Percentiles rank a stretch among this genome's conserved stretches.
These are phyloP conservation scores for Hericium erinaceus DNA, from an alignment of 768 basidiomycete genomes.

Conservation along the genomic window DNA sequence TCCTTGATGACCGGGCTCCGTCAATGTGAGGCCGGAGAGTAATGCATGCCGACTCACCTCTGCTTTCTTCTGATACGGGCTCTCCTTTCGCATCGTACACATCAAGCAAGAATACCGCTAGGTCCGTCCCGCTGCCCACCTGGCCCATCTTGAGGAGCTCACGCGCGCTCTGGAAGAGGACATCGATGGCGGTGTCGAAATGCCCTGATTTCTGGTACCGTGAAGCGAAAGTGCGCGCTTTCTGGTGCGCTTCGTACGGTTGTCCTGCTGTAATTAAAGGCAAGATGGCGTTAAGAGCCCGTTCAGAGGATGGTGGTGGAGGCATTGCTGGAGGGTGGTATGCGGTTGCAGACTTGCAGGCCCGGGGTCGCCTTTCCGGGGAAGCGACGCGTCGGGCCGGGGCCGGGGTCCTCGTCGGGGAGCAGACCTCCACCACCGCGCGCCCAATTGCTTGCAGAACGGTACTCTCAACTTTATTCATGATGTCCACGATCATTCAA, in stretches of 20 bases:
- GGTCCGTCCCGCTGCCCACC: constrained; percentile 84
- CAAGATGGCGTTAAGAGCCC: constrained; percentile 67
- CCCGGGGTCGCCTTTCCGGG: too few species aligned
- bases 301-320: constrained; percentile 29
- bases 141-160: constrained; percentile 86
- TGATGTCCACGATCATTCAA: too few species aligned
- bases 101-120: constrained; percentile 70
- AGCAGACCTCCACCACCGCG: too few species aligned
- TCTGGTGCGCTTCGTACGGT: constrained; percentile 90
- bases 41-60: constrained; percentile 43
- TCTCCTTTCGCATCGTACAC: constrained; percentile 75
- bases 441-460: too few species aligned
- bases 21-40: background rate
- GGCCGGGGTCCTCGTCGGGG: too few species aligned
- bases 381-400: too few species aligned
- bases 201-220: constrained; percentile 76
- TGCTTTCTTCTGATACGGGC: constrained; percentile 61
- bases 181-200: constrained; percentile 81
- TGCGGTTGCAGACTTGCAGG: too few species aligned
- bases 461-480: too few species aligned
- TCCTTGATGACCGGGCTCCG: constrained; percentile 33
- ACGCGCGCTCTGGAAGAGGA: constrained; percentile 83
- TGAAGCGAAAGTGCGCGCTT: constrained; percentile 90
- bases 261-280: constrained; percentile 66
- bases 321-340: background rate